Percentiles rank a stretch among this genome's conserved stretches.
phyloP scores from a whole-genome alignment of 257 asterid species.

The Cynanchum wilfordii region DNA sequence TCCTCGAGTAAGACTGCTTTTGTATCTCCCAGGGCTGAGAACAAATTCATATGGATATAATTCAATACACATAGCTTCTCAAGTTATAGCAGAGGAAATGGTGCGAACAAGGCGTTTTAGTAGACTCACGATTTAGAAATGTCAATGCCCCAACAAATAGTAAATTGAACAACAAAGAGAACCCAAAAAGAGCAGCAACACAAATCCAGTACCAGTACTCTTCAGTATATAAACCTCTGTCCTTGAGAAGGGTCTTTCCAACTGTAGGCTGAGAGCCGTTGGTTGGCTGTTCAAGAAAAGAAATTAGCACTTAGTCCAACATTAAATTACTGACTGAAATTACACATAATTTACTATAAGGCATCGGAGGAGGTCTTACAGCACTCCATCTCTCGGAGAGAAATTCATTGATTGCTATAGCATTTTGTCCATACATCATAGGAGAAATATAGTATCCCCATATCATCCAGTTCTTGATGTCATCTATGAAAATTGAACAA shows the following conservation, averaged over 20 bases:
- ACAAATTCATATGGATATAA: slow-evolving; percentile 7
- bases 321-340: not conserved
- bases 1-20: slow-evolving; percentile 47
- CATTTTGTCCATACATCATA: slow-evolving; percentile 91
- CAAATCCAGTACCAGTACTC: slow-evolving; percentile 76
- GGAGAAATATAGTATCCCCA: slow-evolving; percentile 94
- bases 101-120: not conserved
- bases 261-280: slow-evolving; percentile 58
- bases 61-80: not conserved
- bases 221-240: slow-evolving; percentile 58
- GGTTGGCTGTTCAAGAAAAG: slow-evolving; percentile 37
- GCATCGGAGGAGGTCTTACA: slow-evolving; percentile 33
- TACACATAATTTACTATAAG: not conserved
- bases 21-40: slow-evolving; percentile 66
- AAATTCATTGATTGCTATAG: slow-evolving; percentile 79
- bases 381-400: slow-evolving; percentile 78
- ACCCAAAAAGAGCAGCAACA: slow-evolving; percentile 57
- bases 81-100: not conserved
- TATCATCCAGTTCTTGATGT: slow-evolving; percentile 71
- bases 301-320: not conserved
- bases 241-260: slow-evolving; percentile 69
- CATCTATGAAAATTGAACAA: slow-evolving; percentile 37
- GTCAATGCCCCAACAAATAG: slow-evolving; percentile 67
- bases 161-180: slow-evolving; percentile 65
- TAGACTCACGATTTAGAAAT: slow-evolving; percentile 60